Base-by-base conservation (phyloP, 2,329 filamentous ascomycete species). In the Didymella lethalis region DNA sequence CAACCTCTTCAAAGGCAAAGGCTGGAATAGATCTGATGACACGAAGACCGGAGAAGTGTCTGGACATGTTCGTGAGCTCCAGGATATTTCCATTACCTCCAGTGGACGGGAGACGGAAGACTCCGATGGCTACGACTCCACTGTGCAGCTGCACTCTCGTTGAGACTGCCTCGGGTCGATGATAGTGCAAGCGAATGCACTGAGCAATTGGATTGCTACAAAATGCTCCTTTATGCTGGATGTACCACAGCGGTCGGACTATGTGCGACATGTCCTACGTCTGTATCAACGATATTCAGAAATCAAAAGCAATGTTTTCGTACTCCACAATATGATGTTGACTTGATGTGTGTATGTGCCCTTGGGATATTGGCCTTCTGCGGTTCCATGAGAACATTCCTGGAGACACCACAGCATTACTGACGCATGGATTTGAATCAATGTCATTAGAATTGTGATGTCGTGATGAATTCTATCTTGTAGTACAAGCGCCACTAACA, bases 1-100 rank as follows among this genome's bases (percentile, higher is more conserved):
- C 55, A 75, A 75, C 26, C 47, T 76, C 18, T 60, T 76, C 34
- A 76, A 73, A 44, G 72, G 71, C 6, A 75, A 70, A 58, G 66
- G 72, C 18, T 71, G 70, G 66, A 72, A 66, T 59, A 68, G 59
- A 50, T 55, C 45, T 8, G 64, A 70, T 14, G 67, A 69, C 3
- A n/a, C 26, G 7, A 64, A 58, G 36, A 40, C 54, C 7, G 14
- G 14, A 10, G 46, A 50, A 2, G 12, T 47, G 40, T 14, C 46
- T 8, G 47, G 28, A 40, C 50, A 43, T 14, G 8, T 59, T n/a
- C 25, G 46, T 44, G 56, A 54, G 28, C 50, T 59, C 6, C 56
- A 50, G n/a, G 47, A 51, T 3, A 47, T 43, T 12, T 11, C 23
- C 5, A 28, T 31, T 23, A 23, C 12, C 12, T 29, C 46, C 14